Evolutionary conservation across 2,329 filamentous ascomycete species (phyloP).

Genomic region (Botryotinia calthae): DNA sequence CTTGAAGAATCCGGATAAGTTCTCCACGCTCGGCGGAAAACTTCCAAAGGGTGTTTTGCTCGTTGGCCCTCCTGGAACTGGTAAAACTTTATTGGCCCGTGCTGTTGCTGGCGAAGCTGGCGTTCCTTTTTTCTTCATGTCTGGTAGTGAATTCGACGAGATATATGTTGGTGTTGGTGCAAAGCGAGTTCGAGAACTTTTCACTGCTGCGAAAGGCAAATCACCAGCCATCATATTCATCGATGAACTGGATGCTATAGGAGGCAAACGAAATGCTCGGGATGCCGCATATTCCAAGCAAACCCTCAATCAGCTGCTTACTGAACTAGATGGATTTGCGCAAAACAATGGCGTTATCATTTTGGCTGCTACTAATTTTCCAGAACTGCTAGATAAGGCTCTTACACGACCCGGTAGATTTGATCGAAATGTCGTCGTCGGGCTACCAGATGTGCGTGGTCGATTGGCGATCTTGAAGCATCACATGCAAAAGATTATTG

Average conservation of each 20-base stretch:
- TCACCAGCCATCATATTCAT: conserved; percentile 93
- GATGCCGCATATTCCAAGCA: conserved; percentile 96
- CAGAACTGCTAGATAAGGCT: conserved; percentile 90
- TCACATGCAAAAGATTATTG: conserved; percentile 88
- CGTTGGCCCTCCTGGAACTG: conserved; percentile 92
- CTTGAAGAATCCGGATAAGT: conserved; percentile 86
- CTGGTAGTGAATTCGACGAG: conserved; percentile 96
- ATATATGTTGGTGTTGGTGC: conserved; percentile 96
- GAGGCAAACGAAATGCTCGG: conserved; percentile 85
- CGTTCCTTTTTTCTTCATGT: conserved; percentile 99
- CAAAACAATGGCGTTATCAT: conserved; percentile 94
- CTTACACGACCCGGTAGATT: conserved; percentile 92
- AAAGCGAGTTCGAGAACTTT: conserved; percentile 94
- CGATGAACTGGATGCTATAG: conserved; percentile 91
- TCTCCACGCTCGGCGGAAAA: conserved; percentile 91
- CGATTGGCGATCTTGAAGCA: conserved; percentile 91
- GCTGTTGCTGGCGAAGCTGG: conserved; percentile 96
- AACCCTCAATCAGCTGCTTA: conserved; percentile 94
- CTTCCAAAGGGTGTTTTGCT: conserved; percentile 94
- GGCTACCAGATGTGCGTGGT: conserved; percentile 87
- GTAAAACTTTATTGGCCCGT: conserved; percentile 92
- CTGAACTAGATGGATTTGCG: conserved; percentile 94
- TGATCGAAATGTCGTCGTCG: conserved; percentile 86
- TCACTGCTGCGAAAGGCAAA: conserved; percentile 76
- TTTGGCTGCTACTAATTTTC: conserved; percentile 94